Base-by-base conservation (phyloP, 2,329 filamentous ascomycete species). In the Fusarium brevicatenulatum region DNA sequence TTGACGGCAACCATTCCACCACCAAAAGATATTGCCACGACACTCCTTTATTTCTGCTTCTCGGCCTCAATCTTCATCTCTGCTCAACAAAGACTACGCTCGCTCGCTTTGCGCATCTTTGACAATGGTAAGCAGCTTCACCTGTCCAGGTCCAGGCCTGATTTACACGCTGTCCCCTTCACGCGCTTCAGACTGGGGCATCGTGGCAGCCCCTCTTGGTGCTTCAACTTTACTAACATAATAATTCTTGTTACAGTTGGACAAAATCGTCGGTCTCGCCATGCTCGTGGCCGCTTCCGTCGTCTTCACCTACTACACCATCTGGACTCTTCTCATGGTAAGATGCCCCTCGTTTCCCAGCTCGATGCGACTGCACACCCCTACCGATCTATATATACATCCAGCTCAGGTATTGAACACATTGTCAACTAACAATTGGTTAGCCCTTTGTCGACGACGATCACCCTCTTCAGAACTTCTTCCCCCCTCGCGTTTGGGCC, bases 241-340 rank as follows among this genome's bases (percentile, higher is more conserved):
- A 52, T 57, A 44, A 52, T 59, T 49, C 47, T 55, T 34, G 61
- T 52, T 56, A 19, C 82, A 99, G 96, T 93, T 98, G 85, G 96
- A 97, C 89, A 95, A 94, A 90, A 89, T 91, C 81, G 86, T 90
- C 80, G 89, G 89, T 81, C 85, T 90, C 86, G 88, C 89, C 88
- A 91, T 91, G 89, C 87, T 91, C 82, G 88, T 89, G 88, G 89
- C 88, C 82, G 87, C 89, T 79, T 86, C 88, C 73, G 86, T 89
- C 82, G 86, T 91, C 79, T 91, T 91, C 79, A 85, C 89, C 79
- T 99, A 99, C 90, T 99, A 99, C 87, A 96, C 94, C 73, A 90
- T 97, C 83, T 99, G 96, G 96, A 97, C 96, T 34, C 89, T 99
- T 74, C 89, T 98, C 76, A 98, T 99, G 93, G 96, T 98, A 90